A percentile compares a stretch with the other conserved stretches of the same genome.
These are phyloP conservation scores for Monilinia fructigena DNA, from an alignment of 2,329 filamentous ascomycete species.

Conservation along the genomic window DNA sequence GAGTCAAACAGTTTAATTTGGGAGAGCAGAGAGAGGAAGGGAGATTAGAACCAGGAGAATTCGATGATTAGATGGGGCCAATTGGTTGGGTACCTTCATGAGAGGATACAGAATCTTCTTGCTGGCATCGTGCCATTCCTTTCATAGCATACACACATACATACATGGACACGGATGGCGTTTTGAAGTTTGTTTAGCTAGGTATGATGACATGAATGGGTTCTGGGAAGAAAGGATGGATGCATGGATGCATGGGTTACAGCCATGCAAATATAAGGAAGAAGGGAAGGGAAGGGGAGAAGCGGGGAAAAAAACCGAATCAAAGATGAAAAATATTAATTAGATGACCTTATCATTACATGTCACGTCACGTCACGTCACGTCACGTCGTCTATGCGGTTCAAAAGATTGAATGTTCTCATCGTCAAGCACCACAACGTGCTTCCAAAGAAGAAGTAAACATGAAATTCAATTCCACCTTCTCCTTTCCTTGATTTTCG, in stretches of 20 bases:
- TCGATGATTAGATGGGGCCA: slow-evolving; percentile 17
- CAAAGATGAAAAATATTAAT: not conserved
- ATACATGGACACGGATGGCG: not conserved
- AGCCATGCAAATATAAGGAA: not conserved
- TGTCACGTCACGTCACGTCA: too few species aligned
- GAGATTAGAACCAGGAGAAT: slow-evolving; percentile 23
- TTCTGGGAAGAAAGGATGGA: not conserved
- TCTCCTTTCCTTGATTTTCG: too few species aligned
- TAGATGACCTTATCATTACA: too few species aligned
- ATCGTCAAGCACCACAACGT: too few species aligned
- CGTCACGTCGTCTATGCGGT: too few species aligned
- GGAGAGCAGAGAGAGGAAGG: slow-evolving; percentile 23
- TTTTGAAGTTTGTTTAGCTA: not conserved
- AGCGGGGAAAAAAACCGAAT: not conserved
- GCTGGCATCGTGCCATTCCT: not conserved
- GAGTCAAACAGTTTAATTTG: slow-evolving; percentile 27
- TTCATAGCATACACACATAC: not conserved
- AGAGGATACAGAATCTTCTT: not conserved
- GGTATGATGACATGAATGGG: not conserved
- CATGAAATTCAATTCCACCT: too few species aligned
- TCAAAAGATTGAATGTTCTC: too few species aligned
- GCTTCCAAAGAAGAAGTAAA: too few species aligned
- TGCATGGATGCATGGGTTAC: too few species aligned
- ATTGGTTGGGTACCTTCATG: not conserved
- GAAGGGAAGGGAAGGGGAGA: not conserved